Evolutionary conservation across 192 early-diverging fungal genomes (phyloP).

Genomic region (Dissophora globulifera): DNA sequence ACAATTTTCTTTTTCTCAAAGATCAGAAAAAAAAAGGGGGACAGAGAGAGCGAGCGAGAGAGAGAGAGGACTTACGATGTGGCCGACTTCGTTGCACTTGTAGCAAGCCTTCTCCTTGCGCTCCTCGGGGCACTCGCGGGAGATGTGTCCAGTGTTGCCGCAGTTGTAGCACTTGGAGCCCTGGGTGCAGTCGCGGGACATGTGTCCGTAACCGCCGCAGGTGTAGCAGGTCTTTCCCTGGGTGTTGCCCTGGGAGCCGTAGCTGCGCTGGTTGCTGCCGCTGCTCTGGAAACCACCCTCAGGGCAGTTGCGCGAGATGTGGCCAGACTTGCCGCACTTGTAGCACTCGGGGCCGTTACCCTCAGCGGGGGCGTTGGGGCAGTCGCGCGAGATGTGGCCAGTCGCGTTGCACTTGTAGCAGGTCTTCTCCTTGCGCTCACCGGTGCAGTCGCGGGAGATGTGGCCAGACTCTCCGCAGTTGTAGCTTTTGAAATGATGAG

Average conservation of each 20-base stretch:
- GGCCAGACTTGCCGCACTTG: conserved; percentile 59
- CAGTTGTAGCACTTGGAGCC: conserved; percentile 60
- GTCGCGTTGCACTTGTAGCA: conserved; percentile 69
- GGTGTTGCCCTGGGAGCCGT: conserved; percentile 7
- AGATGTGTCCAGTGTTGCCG: conserved; percentile 53
- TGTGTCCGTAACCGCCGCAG: conserved; percentile 56
- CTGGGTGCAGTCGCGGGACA: conserved; percentile 48
- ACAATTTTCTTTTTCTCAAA: too few relatives aligned
- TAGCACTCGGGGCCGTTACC: conserved; percentile 61
- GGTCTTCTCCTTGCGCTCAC: conserved; percentile 62
- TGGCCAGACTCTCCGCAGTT: conserved; percentile 63
- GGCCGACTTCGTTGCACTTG: conserved; percentile 65
- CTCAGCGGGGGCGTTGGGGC: conserved; percentile 54
- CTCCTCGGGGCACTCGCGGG: conserved; percentile 54
- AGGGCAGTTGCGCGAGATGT: conserved; percentile 65
- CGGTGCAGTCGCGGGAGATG: conserved; percentile 55
- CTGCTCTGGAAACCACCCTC: conserved; percentile 41
- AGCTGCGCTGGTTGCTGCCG: conserved; percentile 5
- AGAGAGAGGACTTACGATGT: conserved; percentile 61
- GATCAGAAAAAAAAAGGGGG: too few relatives aligned
- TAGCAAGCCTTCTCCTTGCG: conserved; percentile 65
- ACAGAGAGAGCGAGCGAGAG: too few relatives aligned
- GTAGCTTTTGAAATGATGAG: conserved; percentile 45
- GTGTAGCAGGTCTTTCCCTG: conserved; percentile 53
- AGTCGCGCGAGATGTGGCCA: conserved; percentile 66